A percentile compares a stretch with the other conserved stretches of the same genome.
Evolutionary conservation across 2,329 filamentous ascomycete genomes (phyloP).

Genomic region (Alternaria sp.): DNA sequence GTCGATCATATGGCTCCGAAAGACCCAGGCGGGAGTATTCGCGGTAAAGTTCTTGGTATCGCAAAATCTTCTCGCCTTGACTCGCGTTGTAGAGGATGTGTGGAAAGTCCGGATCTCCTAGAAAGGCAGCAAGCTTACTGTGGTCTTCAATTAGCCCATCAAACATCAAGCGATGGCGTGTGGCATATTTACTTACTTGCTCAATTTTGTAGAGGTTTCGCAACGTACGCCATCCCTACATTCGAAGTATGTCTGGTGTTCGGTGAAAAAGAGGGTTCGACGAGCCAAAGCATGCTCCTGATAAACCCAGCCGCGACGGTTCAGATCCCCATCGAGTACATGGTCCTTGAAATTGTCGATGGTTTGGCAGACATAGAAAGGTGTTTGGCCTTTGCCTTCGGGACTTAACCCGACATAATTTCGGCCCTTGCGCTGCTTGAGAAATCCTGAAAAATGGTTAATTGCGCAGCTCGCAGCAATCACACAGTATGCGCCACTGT

Average conservation of each 20-base stretch:
- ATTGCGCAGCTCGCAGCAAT: slow-evolving; percentile 30
- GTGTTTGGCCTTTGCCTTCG: not conserved
- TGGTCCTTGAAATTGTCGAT: slow-evolving; percentile 37
- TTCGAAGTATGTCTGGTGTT: slow-evolving; percentile 40
- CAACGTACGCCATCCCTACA: slow-evolving; percentile 32
- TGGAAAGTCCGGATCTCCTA: slow-evolving; percentile 42
- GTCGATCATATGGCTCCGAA: slow-evolving; percentile 32
- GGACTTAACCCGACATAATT: not conserved
- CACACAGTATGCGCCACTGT: slow-evolving; percentile 34
- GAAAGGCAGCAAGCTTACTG: slow-evolving; percentile 34
- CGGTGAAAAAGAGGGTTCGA: slow-evolving; percentile 36
- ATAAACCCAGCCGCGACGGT: slow-evolving; percentile 37
- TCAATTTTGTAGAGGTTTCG: slow-evolving; percentile 25
- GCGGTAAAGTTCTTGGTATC: slow-evolving; percentile 19
- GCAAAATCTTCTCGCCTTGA: slow-evolving; percentile 16
- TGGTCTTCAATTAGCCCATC: not conserved
- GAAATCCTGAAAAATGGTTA: slow-evolving; percentile 21
- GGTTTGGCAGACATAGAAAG: slow-evolving; percentile 21
- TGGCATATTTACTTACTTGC: slow-evolving; percentile 24
- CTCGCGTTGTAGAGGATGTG: slow-evolving; percentile 4
- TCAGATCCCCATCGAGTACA: slow-evolving; percentile 27
- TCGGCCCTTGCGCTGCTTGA: slow-evolving; percentile 7
- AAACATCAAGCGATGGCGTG: not conserved
- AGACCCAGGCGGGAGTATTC: slow-evolving; percentile 43
- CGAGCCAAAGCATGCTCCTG: slow-evolving; percentile 40